Evolutionary conservation across 352 stramenopile species (phyloP).

Genomic region (Globisporangium polare): DNA sequence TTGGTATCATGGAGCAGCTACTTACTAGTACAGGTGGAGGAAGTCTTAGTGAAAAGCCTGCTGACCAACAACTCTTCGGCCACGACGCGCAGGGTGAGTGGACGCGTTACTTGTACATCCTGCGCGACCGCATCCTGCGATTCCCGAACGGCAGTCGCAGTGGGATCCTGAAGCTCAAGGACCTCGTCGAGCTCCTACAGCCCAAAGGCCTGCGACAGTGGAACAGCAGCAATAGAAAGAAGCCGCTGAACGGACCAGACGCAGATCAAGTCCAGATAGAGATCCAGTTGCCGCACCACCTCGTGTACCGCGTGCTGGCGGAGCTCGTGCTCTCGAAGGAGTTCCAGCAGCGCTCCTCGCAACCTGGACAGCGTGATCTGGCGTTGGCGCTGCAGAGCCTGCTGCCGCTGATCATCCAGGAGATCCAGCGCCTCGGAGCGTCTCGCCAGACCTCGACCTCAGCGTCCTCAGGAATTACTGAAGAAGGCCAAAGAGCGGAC

Average conservation of each 20-base stretch:
- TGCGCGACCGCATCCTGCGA: constrained; percentile 47
- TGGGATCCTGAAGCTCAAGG: constrained; percentile 29
- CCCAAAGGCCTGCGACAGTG: constrained; percentile 8
- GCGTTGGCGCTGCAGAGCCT: constrained; percentile 32
- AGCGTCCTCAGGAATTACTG: background rate
- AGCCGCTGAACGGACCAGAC: background rate
- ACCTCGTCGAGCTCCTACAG: constrained; percentile 29
- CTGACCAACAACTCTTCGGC: background rate
- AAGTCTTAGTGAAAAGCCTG: background rate
- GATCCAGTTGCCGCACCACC: constrained; percentile 20
- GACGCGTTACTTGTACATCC: constrained; percentile 53
- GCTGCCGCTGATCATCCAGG: constrained; percentile 28
- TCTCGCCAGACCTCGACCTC: background rate
- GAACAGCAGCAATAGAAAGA: background rate
- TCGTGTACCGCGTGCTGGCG: constrained; percentile 47
- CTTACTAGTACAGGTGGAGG: background rate
- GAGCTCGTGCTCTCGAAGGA: constrained; percentile 54
- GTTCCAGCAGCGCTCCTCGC: constrained; percentile 29
- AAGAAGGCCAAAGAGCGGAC: background rate
- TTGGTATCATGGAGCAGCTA: constrained; percentile 27
- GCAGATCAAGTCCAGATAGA: background rate
- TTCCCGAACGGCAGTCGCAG: constrained; percentile 26
- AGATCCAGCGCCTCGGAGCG: constrained; percentile 30
- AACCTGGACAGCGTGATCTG: constrained; percentile 32
- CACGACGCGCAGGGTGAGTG: constrained; percentile 30